A percentile compares a stretch with the other conserved stretches of the same genome.
Conservation (phyloP, 495 filamentous ascomycete genomes). For the Aspergillus cristatus region DNA sequence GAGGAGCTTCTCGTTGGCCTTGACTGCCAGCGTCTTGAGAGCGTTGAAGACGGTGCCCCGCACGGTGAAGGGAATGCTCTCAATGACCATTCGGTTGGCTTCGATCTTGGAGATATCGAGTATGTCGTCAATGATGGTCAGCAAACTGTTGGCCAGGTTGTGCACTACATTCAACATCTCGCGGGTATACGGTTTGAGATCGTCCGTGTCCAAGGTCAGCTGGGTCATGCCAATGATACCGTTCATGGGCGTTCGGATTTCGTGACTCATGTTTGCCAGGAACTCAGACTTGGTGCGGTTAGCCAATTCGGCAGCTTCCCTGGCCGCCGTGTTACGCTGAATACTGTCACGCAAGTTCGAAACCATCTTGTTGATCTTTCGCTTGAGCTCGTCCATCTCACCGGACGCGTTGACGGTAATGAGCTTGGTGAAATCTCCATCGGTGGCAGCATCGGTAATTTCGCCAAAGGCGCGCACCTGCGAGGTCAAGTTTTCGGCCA, state of each 20-base stretch:
- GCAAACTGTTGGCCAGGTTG: slow-evolving; percentile 89
- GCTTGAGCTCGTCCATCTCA: slow-evolving; percentile 98
- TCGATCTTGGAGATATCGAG: slow-evolving; percentile 99
- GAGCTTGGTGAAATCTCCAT: slow-evolving; percentile 92
- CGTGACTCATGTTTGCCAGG: slow-evolving; percentile 98
- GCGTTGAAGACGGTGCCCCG: slow-evolving; percentile 96
- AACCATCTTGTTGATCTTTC: slow-evolving; percentile 99
- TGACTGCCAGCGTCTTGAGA: slow-evolving; percentile 89
- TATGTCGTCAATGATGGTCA: slow-evolving; percentile 99
- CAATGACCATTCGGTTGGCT: slow-evolving; percentile 98
- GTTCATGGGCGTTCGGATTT: slow-evolving; percentile 94
- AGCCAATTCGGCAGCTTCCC: slow-evolving; percentile 91
- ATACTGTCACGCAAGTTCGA: slow-evolving; percentile 93
- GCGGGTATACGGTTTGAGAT: slow-evolving; percentile 82
- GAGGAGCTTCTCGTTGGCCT: slow-evolving; percentile 94
- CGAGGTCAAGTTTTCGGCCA: slow-evolving; percentile 95
- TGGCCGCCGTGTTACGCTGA: slow-evolving; percentile 91
- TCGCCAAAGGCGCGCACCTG: slow-evolving; percentile 97
- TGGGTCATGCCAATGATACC: slow-evolving; percentile 93
- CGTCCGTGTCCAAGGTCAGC: slow-evolving; percentile 88
- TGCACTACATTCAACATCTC: slow-evolving; percentile 99
- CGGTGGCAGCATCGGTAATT: slow-evolving; percentile 93
- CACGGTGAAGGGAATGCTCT: slow-evolving; percentile 93
- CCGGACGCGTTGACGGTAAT: slow-evolving; percentile 98
- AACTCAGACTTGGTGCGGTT: slow-evolving; percentile 99